Evolutionary conservation across 257 asterid species (phyloP).

Genomic region (Solanum pimpinellifolium): DNA sequence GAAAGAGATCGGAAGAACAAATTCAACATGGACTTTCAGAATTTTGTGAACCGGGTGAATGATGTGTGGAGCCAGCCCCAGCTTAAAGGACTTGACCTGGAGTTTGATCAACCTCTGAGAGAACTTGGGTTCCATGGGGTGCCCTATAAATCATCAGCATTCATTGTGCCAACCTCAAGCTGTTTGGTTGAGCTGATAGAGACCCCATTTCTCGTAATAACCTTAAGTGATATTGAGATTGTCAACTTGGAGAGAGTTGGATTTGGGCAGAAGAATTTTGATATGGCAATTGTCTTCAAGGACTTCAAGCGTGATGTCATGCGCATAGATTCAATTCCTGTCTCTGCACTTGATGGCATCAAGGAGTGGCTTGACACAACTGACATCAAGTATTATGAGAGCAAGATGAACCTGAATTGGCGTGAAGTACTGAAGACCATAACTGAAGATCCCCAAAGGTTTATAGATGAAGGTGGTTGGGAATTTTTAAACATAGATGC

Average conservation of each 20-base stretch:
- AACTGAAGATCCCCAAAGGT: conserved; percentile 12
- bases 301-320: conserved; percentile 18
- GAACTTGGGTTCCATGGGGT: conserved; percentile 25
- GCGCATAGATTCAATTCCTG: conserved; percentile 17
- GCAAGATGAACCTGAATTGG: conserved; percentile 20
- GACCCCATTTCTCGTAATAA: conserved; percentile 11
- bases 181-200: conserved; percentile 19
- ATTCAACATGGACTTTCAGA: conserved; percentile 12
- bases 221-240: conserved; percentile 16
- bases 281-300: conserved; percentile 20
- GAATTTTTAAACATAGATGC: conserved; percentile 18
- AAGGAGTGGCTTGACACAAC: conserved; percentile 22
- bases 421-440: conserved; percentile 13
- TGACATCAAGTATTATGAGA: conserved; percentile 19
- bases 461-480: conserved; percentile 20
- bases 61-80: conserved; percentile 20
- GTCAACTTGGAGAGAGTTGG: conserved; percentile 20
- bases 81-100: conserved; percentile 15
- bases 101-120: conserved; percentile 17
- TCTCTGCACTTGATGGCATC: conserved; percentile 12
- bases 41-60: conserved; percentile 13
- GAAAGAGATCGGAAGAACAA: conserved; percentile 14
- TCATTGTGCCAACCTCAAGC: conserved; percentile 12
- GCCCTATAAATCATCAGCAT: conserved; percentile 13
- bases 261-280: conserved; percentile 21